A percentile compares a stretch with the other conserved stretches of the same genome.
Evolutionary conservation across 139 green algal genomes (phyloP).

Genomic region (Yamagishiella unicocca): DNA sequence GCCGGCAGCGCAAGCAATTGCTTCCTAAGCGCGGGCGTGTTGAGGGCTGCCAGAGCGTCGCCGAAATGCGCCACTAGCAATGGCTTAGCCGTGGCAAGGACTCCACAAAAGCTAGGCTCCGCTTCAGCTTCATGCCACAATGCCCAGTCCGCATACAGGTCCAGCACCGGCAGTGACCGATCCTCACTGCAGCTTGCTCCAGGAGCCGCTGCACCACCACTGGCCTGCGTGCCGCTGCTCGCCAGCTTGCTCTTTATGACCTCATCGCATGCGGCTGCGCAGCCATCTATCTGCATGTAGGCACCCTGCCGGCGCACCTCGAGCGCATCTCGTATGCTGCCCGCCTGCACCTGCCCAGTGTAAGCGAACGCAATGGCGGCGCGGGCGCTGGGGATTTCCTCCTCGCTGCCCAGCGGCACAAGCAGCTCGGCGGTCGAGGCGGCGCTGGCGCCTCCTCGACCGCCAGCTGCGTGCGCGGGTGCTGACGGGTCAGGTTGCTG

Average conservation of each 20-base stretch:
- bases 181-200: too few species aligned
- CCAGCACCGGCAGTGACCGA: too few species aligned
- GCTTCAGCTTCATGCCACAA: not conserved
- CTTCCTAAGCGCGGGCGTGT: not conserved
- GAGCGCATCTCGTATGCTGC: not conserved
- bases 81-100: not conserved
- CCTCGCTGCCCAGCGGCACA: constrained; percentile 11
- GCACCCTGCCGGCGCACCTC: not conserved
- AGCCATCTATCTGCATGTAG: constrained; percentile 12
- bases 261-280: not conserved
- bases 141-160: too few species aligned
- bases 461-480: too few species aligned
- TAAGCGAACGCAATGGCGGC: constrained; percentile 3
- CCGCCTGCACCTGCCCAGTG: not conserved
- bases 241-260: not conserved
- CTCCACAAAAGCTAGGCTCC: not conserved
- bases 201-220: too few species aligned
- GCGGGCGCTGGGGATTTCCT: not conserved
- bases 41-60: not conserved
- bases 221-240: too few species aligned
- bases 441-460: too few species aligned
- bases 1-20: not conserved
- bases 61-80: not conserved
- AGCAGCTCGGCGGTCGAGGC: not conserved
- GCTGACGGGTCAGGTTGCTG: too few species aligned